Percentiles rank a stretch among this genome's conserved stretches.
Evolutionary conservation across 2,329 filamentous ascomycete species (phyloP).

Genomic region (Monilinia laxa): DNA sequence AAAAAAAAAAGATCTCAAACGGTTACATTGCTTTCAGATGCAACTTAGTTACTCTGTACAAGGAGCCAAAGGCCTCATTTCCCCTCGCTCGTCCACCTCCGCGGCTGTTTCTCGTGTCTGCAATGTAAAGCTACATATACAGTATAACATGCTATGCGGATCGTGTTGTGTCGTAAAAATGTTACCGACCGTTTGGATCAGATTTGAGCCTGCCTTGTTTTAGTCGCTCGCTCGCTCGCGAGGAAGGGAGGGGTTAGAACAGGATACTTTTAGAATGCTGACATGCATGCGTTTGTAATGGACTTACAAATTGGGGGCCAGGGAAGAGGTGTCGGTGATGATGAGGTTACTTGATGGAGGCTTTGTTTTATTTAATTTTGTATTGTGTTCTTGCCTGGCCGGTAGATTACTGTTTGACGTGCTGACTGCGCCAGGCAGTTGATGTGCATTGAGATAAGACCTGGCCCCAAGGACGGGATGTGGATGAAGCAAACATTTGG

Average conservation of each 20-base stretch:
- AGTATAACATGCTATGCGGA: not conserved
- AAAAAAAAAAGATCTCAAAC: conserved; percentile 1
- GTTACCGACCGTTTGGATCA: conserved; percentile 18
- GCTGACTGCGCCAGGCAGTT: conserved; percentile 8
- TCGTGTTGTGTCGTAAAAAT: not conserved
- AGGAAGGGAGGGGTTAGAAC: not conserved
- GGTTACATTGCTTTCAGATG: not conserved
- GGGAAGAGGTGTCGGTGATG: conserved; percentile 2
- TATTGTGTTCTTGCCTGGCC: not conserved
- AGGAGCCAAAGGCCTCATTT: not conserved
- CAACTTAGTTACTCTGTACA: not conserved
- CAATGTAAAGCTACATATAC: not conserved
- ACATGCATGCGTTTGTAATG: conserved; percentile 9
- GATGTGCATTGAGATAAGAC: conserved; percentile 5
- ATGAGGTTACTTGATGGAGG: not conserved
- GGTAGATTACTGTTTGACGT: conserved; percentile 3
- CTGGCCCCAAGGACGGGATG: not conserved
- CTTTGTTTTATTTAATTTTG: not conserved
- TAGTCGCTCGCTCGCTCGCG: not conserved
- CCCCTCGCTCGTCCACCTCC: not conserved
- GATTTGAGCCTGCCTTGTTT: conserved; percentile 2
- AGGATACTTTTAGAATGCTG: conserved; percentile 14
- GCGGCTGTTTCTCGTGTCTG: conserved; percentile 13
- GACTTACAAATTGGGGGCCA: not conserved
- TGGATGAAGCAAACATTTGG: conserved; percentile 1